Evolutionary conservation across 345 rosid genomes (phyloP).

Genomic region (Camelina laxa): DNA sequence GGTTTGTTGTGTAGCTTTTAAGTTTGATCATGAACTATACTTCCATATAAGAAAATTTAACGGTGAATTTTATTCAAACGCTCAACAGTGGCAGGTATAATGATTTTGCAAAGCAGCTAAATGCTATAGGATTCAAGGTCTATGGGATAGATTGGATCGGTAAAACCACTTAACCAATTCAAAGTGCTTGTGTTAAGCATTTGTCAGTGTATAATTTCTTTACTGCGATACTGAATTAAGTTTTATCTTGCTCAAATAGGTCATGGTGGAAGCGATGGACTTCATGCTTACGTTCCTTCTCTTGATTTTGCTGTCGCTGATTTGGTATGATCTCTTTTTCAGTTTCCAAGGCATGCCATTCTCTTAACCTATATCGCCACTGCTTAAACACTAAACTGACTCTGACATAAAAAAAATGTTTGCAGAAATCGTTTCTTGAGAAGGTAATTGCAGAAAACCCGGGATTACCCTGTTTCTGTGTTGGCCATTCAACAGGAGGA

Average conservation of each 20-base stretch:
- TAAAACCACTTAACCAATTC: conserved; percentile 38
- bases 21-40: conserved; percentile 16
- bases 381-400: neutral
- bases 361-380: neutral
- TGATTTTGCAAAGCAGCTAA: conserved; percentile 83
- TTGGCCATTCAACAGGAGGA: conserved; percentile 95
- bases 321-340: conserved; percentile 52
- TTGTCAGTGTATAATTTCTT: neutral
- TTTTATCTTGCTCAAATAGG: conserved; percentile 51
- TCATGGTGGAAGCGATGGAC: conserved; percentile 94
- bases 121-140: conserved; percentile 79
- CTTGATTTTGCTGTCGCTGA: conserved; percentile 76
- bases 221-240: neutral
- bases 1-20: conserved; percentile 53
- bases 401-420: conserved; percentile 6
- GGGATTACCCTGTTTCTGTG: conserved; percentile 79
- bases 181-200: conserved; percentile 6
- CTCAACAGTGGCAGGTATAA: conserved; percentile 76
- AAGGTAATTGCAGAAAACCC: conserved; percentile 70
- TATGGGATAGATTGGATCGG: conserved; percentile 96
- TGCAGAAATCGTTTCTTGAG: conserved; percentile 67
- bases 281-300: conserved; percentile 88
- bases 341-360: conserved; percentile 5
- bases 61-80: conserved; percentile 15
- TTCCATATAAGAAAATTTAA: conserved; percentile 9